phyloP scores from a whole-genome alignment of 2,329 filamentous ascomycete species.

The Aspergillus pseudotamarii region DNA sequence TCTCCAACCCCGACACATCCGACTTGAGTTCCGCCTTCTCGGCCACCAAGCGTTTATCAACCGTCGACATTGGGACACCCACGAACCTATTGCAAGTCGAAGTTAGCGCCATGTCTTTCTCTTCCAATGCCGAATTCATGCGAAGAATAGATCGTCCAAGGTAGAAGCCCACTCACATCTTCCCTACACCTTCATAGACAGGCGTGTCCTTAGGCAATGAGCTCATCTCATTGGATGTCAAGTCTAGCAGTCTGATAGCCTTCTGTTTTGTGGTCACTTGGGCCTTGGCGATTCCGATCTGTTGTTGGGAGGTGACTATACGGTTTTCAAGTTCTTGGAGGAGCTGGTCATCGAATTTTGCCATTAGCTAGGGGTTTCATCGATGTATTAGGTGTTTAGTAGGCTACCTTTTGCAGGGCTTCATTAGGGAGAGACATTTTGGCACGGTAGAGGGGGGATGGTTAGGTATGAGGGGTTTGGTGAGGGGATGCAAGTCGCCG shows the following conservation, averaged over 20 bases:
- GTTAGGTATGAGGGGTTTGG: slow-evolving; percentile 9
- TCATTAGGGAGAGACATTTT: slow-evolving; percentile 93
- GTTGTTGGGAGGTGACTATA: slow-evolving; percentile 84
- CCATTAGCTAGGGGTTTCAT: not conserved
- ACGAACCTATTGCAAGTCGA: slow-evolving; percentile 71
- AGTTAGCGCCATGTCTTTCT: slow-evolving; percentile 6
- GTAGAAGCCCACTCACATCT: slow-evolving; percentile 71
- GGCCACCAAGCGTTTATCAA: slow-evolving; percentile 73
- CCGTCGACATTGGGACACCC: slow-evolving; percentile 68
- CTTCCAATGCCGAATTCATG: not conserved
- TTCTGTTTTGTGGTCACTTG: slow-evolving; percentile 85
- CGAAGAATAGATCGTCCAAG: not conserved
- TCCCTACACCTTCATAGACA: slow-evolving; percentile 93
- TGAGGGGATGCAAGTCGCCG: not conserved
- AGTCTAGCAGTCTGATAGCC: slow-evolving; percentile 82
- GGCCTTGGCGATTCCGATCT: slow-evolving; percentile 81
- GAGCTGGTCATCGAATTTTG: slow-evolving; percentile 58
- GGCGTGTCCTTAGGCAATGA: slow-evolving; percentile 73
- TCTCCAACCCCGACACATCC: slow-evolving; percentile 79
- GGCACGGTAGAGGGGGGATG: slow-evolving; percentile 7
- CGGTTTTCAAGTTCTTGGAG: slow-evolving; percentile 93
- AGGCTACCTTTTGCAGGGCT: slow-evolving; percentile 82
- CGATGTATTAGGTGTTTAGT: not conserved
- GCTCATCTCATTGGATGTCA: slow-evolving; percentile 83
- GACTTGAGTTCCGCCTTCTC: slow-evolving; percentile 75